Evolutionary conservation across 169 alveolate species (phyloP).

Genomic region (Perkinsus chesapeaki): DNA sequence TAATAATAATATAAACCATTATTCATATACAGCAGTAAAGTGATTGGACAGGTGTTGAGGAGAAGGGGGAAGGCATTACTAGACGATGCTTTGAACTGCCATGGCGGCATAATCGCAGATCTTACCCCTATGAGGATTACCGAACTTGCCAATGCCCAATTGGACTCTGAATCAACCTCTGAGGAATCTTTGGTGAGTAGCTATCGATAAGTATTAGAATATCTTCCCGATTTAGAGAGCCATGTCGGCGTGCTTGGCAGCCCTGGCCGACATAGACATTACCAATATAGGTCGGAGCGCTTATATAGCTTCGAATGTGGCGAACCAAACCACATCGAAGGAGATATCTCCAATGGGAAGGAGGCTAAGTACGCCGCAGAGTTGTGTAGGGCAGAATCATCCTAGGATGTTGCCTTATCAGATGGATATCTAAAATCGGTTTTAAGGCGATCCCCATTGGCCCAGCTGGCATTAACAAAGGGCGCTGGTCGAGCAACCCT

Average conservation of each 20-base stretch:
- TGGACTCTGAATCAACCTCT: too few species aligned
- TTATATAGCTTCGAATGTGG: neutral
- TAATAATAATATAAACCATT: too few species aligned
- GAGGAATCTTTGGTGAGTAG: too few species aligned
- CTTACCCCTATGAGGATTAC: too few species aligned
- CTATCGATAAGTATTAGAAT: too few species aligned
- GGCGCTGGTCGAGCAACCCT: neutral
- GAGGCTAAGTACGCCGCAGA: neutral
- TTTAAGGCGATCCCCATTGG: neutral
- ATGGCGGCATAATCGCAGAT: too few species aligned
- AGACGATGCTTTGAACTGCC: too few species aligned
- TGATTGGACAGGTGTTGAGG: too few species aligned
- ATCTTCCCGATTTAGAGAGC: too few species aligned
- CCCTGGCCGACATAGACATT: neutral
- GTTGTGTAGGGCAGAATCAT: neutral
- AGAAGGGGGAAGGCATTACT: too few species aligned
- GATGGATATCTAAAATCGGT: neutral
- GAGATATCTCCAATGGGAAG: neutral
- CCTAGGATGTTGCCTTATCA: neutral
- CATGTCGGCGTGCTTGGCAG: neutral
- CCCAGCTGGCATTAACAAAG: neutral
- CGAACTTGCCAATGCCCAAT: too few species aligned
- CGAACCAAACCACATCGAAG: neutral
- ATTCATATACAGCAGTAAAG: too few species aligned
- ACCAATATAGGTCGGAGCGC: neutral